These are phyloP conservation scores for Nemania sp. DNA, from an alignment of 2,329 filamentous ascomycete species.

Conservation along the genomic window DNA sequence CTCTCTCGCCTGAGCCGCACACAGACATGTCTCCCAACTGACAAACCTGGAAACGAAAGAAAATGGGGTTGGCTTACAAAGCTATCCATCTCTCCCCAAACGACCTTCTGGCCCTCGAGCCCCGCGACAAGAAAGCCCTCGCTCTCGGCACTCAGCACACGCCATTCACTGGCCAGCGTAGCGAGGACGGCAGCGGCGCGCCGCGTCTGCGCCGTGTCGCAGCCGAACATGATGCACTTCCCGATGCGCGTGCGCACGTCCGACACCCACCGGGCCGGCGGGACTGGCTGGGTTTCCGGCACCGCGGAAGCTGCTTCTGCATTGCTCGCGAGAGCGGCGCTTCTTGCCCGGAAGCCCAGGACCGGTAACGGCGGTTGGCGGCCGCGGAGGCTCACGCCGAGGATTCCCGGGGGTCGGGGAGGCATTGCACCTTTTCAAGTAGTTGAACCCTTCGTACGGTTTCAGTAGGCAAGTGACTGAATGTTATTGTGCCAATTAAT, in stretches of 20 bases:
- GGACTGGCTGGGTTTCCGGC: conserved; percentile 34
- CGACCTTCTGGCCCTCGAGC: conserved; percentile 32
- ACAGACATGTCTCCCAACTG: background rate
- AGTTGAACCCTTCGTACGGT: background rate
- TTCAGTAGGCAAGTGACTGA: too few species aligned
- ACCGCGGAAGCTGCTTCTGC: background rate
- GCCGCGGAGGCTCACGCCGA: conserved; percentile 11
- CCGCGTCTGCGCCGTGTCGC: conserved; percentile 58
- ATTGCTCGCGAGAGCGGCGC: background rate
- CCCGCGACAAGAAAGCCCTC: conserved; percentile 37
- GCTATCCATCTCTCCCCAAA: conserved; percentile 73
- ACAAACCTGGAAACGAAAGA: background rate
- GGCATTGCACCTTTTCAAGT: conserved; percentile 27
- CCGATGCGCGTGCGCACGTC: conserved; percentile 69
- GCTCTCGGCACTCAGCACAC: conserved; percentile 46
- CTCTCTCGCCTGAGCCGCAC: background rate
- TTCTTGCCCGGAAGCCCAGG: too few species aligned
- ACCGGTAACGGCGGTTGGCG: background rate
- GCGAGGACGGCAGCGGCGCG: conserved; percentile 63
- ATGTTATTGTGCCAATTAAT: too few species aligned
- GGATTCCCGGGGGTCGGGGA: conserved; percentile 30
- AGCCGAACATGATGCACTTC: conserved; percentile 75
- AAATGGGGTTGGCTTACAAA: conserved; percentile 38
- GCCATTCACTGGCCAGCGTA: conserved; percentile 66
- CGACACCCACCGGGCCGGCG: conserved; percentile 65